phyloP scores from a whole-genome alignment of 2,329 filamentous ascomycete genomes.

The Elsinoe australis region DNA sequence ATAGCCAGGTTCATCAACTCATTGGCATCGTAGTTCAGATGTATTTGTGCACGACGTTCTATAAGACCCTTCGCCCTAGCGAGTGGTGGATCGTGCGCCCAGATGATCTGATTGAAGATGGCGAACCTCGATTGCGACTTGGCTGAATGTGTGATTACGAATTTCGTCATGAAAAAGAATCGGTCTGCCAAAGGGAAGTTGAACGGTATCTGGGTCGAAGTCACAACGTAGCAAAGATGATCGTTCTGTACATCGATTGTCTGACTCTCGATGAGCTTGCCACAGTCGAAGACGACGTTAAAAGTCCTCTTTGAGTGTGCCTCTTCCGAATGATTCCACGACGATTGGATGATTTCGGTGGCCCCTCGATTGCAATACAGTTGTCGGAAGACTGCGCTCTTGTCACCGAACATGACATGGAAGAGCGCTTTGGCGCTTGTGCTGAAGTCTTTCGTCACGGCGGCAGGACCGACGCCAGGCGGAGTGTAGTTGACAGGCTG shows the following conservation, averaged over 20 bases:
- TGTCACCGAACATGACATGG: constrained; percentile 93
- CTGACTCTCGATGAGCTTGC: constrained; percentile 66
- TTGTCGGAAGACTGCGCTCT: constrained; percentile 86
- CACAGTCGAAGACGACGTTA: constrained; percentile 32
- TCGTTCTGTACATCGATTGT: constrained; percentile 62
- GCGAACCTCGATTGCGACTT: constrained; percentile 90
- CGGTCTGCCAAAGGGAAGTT: constrained; percentile 73
- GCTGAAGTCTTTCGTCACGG: constrained; percentile 75
- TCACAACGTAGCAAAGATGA: constrained; percentile 58
- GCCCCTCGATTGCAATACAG: constrained; percentile 78
- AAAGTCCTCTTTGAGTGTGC: constrained; percentile 55
- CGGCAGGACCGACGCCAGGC: constrained; percentile 66
- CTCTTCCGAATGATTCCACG: constrained; percentile 67
- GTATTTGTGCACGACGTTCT: constrained; percentile 61
- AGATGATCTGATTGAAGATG: constrained; percentile 80
- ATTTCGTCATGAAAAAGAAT: constrained; percentile 79
- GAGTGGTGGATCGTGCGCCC: constrained; percentile 53
- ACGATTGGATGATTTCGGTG: constrained; percentile 72
- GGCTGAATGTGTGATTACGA: constrained; percentile 86
- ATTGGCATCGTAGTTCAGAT: constrained; percentile 63
- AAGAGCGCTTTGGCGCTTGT: constrained; percentile 92
- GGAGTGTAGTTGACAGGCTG: constrained; percentile 79
- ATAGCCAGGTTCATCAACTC: constrained; percentile 68
- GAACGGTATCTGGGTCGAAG: constrained; percentile 61
- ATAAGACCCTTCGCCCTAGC: constrained; percentile 46